Base-by-base conservation (phyloP, 345 rosid species). In the Salix suchowensis region DNA sequence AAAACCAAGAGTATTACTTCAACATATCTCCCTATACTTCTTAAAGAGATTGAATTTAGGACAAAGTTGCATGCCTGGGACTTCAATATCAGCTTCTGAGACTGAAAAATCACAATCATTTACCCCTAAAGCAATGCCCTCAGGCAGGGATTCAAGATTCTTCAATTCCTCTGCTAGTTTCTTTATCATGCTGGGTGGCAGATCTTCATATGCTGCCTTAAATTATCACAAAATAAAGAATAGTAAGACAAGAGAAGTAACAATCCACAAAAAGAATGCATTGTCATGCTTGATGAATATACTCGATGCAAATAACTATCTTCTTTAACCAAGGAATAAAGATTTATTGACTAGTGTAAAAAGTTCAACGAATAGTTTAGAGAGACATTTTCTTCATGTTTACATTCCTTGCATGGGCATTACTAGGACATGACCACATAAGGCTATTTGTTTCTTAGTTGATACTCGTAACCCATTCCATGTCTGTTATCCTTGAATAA, bases 11-110 rank as follows among this genome's bases (percentile, higher is more conserved):
- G 79, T 28, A n/a, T 74, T 64, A 55, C 14, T 70, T 82, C 39
- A 81, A 62, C 28, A 71, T 34, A 34, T 24, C 44, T 24, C 54
- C 36, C 42, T 65, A 44, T n/a, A 19, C 1, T 14, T 28, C 6
- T 30, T 54, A 9, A n/a, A 82, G 28, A 58, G 28, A 68, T 9
- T 70, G 26, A 21, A 23, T 24, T 6, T 67, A 7, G 26, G 70
- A 13, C 13, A 18, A 77, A 58, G 16, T 55, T 21, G 10, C 85
- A 66, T 79, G 83, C 99, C 99, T 91, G 99, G 98, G 80, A 97
- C 99, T 87, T 96, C 99, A 79, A 92, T 91, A 80, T 92, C 99
- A 76, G 99, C 97, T 58, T 58, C 64, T 66, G 69, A 66, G 44
- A 36, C n/a, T 34, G 69, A 28, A 66, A 66, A 66, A 34, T 66